Percentiles rank a stretch among this genome's conserved stretches.
These are phyloP conservation scores for Coemansia sp. DNA, from an alignment of 192 early-diverging fungal species.

Conservation along the genomic window DNA sequence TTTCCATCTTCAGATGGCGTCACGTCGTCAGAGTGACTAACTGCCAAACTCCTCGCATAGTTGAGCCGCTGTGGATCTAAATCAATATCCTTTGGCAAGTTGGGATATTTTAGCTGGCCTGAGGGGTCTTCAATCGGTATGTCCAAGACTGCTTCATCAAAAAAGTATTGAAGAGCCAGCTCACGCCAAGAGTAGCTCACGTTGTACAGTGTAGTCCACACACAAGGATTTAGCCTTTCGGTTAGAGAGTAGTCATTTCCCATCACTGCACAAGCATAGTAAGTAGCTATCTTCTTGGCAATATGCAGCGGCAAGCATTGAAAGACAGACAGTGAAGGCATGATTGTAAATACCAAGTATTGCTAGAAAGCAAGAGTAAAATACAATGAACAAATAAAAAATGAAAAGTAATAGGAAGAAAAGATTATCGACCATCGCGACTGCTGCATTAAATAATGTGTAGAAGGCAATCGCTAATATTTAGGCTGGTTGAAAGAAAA, in stretches of 20 bases:
- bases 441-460: no score
- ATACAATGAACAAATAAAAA: no score
- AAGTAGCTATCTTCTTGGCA: conserved; percentile 3
- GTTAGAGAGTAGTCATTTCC: neutral
- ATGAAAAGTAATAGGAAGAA: no score
- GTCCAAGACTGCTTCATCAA: conserved; percentile 6
- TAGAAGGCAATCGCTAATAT: no score
- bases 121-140: neutral
- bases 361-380: neutral
- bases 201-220: neutral
- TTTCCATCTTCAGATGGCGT: neutral
- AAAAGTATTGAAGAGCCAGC: neutral
- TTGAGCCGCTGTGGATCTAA: neutral
- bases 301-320: conserved; percentile 11
- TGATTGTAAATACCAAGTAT: neutral
- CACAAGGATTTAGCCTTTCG: neutral
- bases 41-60: neutral
- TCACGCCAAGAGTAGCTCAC: neutral
- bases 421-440: no score
- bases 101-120: neutral
- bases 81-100: neutral
- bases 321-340: neutral
- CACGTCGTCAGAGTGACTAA: neutral
- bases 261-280: neutral
- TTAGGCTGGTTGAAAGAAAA: no score